phyloP scores from a whole-genome alignment of 2,329 filamentous ascomycete genomes.

The Colletotrichum sansevieriae region DNA sequence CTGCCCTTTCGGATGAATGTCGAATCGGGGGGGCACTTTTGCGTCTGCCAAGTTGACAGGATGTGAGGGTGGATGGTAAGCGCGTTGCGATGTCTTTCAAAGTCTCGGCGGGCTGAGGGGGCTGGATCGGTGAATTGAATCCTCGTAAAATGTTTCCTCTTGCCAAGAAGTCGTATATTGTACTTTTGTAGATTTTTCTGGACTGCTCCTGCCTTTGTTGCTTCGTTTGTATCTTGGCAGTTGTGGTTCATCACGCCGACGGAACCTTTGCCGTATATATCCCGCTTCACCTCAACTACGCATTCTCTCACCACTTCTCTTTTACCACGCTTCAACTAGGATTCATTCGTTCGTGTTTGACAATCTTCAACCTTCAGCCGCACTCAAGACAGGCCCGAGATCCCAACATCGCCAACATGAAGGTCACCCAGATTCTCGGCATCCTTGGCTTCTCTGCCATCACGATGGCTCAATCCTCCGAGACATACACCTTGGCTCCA shows the following conservation, averaged over 20 bases:
- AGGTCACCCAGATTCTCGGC: conserved; percentile 37
- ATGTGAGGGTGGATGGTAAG: not conserved
- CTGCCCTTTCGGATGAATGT: not conserved
- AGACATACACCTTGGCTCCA: conserved; percentile 43
- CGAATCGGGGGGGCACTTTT: not conserved
- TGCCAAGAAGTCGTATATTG: conserved; percentile 1
- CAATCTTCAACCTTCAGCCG: not conserved
- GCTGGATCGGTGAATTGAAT: not conserved
- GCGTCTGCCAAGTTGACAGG: conserved; percentile 10
- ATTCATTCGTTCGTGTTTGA: not conserved
- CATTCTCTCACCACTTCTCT: not conserved
- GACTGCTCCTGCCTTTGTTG: not conserved
- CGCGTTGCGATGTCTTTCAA: conserved; percentile 17
- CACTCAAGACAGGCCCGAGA: too few species aligned
- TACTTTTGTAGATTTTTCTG: not conserved
- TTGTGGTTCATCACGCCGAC: not conserved
- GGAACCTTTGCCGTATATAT: not conserved
- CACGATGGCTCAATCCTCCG: conserved; percentile 21
- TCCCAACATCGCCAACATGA: conserved; percentile 25
- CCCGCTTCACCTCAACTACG: conserved; percentile 3
- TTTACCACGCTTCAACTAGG: too few species aligned
- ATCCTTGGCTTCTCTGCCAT: conserved; percentile 36
- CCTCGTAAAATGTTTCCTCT: conserved; percentile 12
- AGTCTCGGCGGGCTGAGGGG: conserved; percentile 28
- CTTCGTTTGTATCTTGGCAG: not conserved